These are phyloP conservation scores for Pestalotiopsis sp. DNA, from an alignment of 2,329 filamentous ascomycete genomes.

Conservation along the genomic window DNA sequence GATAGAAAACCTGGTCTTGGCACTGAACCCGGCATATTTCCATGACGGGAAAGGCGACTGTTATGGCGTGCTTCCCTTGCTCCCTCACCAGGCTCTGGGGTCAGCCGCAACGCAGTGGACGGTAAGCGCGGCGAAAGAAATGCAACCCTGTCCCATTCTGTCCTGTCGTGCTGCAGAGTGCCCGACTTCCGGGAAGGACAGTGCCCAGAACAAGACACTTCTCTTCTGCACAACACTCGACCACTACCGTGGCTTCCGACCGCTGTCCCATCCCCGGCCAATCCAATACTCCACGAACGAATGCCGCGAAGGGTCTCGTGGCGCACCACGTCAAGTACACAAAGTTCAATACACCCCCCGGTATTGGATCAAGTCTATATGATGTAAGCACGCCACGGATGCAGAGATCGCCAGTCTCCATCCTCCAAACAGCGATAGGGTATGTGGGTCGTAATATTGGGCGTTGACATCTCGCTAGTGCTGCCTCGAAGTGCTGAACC, in stretches of 20 bases:
- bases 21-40: not conserved
- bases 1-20: not conserved
- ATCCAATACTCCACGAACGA: not conserved
- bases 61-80: constrained; percentile 7
- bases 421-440: not conserved
- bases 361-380: not conserved
- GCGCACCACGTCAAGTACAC: not conserved
- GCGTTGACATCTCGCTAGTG: constrained; percentile 12
- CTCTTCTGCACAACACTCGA: not conserved
- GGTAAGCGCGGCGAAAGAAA: constrained; percentile 7
- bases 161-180: not conserved
- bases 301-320: not conserved
- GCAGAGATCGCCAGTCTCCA: constrained; percentile 1
- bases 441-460: constrained; percentile 13
- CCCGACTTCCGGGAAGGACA: constrained; percentile 3
- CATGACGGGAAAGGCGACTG: constrained; percentile 1
- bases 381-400: not conserved
- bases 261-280: not conserved
- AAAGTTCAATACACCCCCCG: not conserved
- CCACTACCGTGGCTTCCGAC: too few species aligned
- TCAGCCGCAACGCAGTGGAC: constrained; percentile 5
- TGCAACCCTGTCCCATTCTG: not conserved
- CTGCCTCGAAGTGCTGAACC: not conserved
- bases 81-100: not conserved
- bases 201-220: not conserved